Evolutionary conservation across 495 filamentous ascomycete genomes (phyloP), one percentile per base, ranked within the genome.

Genomic region (Pseudoneurospora amorphoporcata): DNA sequence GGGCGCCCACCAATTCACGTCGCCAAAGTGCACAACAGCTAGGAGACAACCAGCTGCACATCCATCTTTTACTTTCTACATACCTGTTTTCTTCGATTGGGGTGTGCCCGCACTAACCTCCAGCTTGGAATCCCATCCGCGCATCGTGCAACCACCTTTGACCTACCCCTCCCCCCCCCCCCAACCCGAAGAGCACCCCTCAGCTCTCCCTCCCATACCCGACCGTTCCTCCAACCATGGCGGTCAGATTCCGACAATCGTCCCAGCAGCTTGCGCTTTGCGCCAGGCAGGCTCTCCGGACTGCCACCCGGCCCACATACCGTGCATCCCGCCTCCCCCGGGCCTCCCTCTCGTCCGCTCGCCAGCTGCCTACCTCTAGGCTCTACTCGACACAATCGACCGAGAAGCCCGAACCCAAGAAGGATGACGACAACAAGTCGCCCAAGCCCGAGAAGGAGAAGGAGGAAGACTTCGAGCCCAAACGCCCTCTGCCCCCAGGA

Each of bases 171-270:
- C 35, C 35, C 35, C 35, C 23, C 23, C 23, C 53, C 53, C 23
- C 53, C 53, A 16, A 69, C 38, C 72, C 72, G 72, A 69, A 73
- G 70, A 70, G 68, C 70, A 61, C 38, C 6, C 14, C 39, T 47
- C 41, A 17, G n/a, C 61, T 45, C 39, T 38, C 23, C 53, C 8
- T 68, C 17, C 32, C 35, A 41, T 37, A 61, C n/a, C 14, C 16
- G 17, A 14, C 53, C 35, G 39, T 39, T 65, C n/a, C 70, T 35
- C 69, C 43, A 47, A 42, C 71, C 68, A 73, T 72, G 71, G 47
- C 73, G 39, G 72, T 72, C 61, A 77, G 80, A 74, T 77, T 81
- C 65, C 77, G 79, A 42, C 72, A 77, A 23, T 76, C 78, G 23
- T 72, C 77, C 39, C 75, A 73, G 72, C 78, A 77, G 72, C 75